Base-by-base conservation (phyloP, 495 filamentous ascomycete genomes). In the Penicillium cataractarum region DNA sequence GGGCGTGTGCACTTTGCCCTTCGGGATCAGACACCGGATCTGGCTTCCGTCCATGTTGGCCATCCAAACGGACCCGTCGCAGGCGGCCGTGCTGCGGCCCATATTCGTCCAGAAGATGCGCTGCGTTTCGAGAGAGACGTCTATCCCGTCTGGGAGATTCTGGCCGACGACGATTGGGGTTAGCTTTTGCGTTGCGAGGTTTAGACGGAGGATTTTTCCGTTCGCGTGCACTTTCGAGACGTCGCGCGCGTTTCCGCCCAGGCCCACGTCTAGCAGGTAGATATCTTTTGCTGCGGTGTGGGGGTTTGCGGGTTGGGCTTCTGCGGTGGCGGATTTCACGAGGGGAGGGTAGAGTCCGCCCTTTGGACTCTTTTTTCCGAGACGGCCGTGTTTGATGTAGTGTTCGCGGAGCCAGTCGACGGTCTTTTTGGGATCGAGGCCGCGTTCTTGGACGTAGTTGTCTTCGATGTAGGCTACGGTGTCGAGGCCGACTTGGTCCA, bases 41-140 rank as follows among this genome's bases (percentile, higher is more conserved):
- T 81, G 69, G 17, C 63, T 73, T 12, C 83, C 83, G 60, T 83
- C 79, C 12, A 84, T 54, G 19, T 78, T 77, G 29, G 74, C 71
- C 9, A 76, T 78, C 65, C 76, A 73, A 2, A 86, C 68, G 0
- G 71, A 68, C 8, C 84, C 84, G 66, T 84, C 79, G 44, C 73
- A 60, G 12, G 69, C 60, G 0, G 69, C 67, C 1, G 73, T 68
- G 24, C 60, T 60, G 26, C 54, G 58, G 9, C 83, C 83, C 82
- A 86, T 85, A 58, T 75, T 78, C n/a, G 82, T 82, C 83, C 82
- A 86, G 73, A 80, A 84, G 17, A 87, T 73, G 0, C 74, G 70
- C 22, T 73, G 74, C 0, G 57, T 68, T 2, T 56, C 49, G 0
- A 65, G 62, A 5, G 70, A 74, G 3, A 83, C 57, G 31, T 76